Evolutionary conservation across 805 yeast species (phyloP), one percentile per base, ranked within the genome.

Genomic region (Metschnikowia cubensis): DNA sequence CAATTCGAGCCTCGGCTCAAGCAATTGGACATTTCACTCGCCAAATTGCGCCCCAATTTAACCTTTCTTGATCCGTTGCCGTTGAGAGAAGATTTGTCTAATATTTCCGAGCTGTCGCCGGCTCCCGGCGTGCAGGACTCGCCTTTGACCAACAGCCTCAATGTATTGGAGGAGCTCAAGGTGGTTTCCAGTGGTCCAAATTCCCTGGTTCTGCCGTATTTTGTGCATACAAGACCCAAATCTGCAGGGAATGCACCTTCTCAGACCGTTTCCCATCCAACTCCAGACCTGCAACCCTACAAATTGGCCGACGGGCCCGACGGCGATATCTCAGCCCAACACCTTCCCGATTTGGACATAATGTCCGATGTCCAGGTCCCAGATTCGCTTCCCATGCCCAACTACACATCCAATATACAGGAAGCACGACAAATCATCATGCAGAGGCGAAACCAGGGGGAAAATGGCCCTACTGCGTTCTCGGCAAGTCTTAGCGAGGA

Each of bases 1-100:
- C 57, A 57, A 35, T 69, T 63, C 47, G 54, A 55, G 14, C 73
- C 75, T 2, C 50, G 59, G 38, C 54, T 65, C 40, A 39, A 48
- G 10, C 39, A 48, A 5, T 49, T 66, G n/a, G 62, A 64, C 22
- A 43, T 48, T 4, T 50, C 53, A 29, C 55, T 51, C 21, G 10
- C 34, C 8, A 15, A 17, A 13, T 29, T 57, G 2, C 38, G 63
- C 11, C 13, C 49, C 4, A 47, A 47, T 3, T 54, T 61, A 45
- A 34, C 52, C 1, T 61, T 60, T 48, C 39, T 61, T 3, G 47
- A 54, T 8, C 57, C 58, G 4, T 48, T 40, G 7, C 55, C 56
- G 4, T 21, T 36, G 3, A 40, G 15, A 4, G 46, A 49, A 5
- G 54, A 52, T 21, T 37, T 56, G 40, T 50, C 54, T 25, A 50